Conservation (phyloP, 202 grass and related monocot species). For the Digitaria exilis region DNA sequence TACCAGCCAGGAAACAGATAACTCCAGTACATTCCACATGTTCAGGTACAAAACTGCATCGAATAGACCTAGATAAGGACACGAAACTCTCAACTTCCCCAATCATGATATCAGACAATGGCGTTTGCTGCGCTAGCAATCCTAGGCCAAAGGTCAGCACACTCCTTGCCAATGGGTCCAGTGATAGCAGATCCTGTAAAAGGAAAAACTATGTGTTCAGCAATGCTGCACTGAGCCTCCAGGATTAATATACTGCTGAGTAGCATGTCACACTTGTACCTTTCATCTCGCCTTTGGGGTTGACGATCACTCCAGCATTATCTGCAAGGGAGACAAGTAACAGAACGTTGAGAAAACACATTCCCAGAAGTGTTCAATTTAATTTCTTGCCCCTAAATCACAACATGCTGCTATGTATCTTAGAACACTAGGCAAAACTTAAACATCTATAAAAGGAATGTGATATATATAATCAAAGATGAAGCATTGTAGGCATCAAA, state of each 20-base stretch:
- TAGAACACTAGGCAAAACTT: neutral
- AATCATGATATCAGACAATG: constrained; percentile 49
- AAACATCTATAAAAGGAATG: too few relatives aligned
- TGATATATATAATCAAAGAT: too few relatives aligned
- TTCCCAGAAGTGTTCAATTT: neutral
- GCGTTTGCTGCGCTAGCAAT: constrained; percentile 74
- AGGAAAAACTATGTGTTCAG: neutral
- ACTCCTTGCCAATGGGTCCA: constrained; percentile 73
- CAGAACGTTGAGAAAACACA: neutral
- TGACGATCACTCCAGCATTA: constrained; percentile 82
- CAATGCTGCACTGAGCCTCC: neutral
- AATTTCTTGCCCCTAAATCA: too few relatives aligned
- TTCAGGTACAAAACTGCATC: constrained; percentile 27
- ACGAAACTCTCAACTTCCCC: neutral
- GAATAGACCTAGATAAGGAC: neutral
- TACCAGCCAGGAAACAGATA: neutral
- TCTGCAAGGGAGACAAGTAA: constrained; percentile 32
- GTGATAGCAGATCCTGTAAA: constrained; percentile 66
- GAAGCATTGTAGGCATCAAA: too few relatives aligned
- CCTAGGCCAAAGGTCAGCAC: constrained; percentile 74
- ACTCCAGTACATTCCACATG: constrained; percentile 1
- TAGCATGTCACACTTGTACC: constrained; percentile 20
- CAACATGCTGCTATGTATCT: neutral
- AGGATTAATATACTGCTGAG: neutral
- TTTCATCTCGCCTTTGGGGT: constrained; percentile 83